A percentile compares a stretch with the other conserved stretches of the same genome.
Conservation (phyloP, 2,329 filamentous ascomycete species). For the Talaromyces sp. region DNA sequence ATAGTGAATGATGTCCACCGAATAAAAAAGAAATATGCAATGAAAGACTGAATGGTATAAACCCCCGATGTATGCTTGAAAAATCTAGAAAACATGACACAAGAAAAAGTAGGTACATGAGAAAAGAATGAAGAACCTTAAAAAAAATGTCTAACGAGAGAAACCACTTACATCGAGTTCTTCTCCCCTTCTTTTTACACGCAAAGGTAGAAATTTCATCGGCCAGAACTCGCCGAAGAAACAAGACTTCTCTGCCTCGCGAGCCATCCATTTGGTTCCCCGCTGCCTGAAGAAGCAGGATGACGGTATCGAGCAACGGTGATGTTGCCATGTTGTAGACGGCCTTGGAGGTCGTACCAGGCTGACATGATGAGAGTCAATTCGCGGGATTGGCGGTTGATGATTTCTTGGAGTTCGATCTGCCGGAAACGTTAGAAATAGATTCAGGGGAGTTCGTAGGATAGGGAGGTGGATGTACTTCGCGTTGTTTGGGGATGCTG, state of each 20-base stretch:
- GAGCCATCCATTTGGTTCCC: conserved; percentile 47
- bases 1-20: not conserved
- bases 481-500: conserved; percentile 40
- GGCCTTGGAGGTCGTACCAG: conserved; percentile 49
- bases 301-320: conserved; percentile 42
- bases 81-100: not conserved
- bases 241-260: conserved; percentile 45
- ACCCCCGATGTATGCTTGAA: conserved; percentile 6
- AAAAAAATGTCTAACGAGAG: conserved; percentile 1
- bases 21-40: not conserved
- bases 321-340: conserved; percentile 45
- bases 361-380: conserved; percentile 47
- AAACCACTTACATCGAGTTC: not conserved
- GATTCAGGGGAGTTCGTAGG: not conserved
- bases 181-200: not conserved
- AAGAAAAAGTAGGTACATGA: not conserved
- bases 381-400: conserved; percentile 44
- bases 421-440: conserved; percentile 20
- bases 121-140: not conserved
- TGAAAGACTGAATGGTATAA: conserved; percentile 13
- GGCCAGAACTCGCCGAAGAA: conserved; percentile 29
- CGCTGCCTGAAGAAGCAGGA: conserved; percentile 24
- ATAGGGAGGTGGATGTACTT: conserved; percentile 31
- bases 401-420: conserved; percentile 42
- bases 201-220: not conserved